Conservation (phyloP, 805 yeast species). For the Teunomyces atbi region DNA sequence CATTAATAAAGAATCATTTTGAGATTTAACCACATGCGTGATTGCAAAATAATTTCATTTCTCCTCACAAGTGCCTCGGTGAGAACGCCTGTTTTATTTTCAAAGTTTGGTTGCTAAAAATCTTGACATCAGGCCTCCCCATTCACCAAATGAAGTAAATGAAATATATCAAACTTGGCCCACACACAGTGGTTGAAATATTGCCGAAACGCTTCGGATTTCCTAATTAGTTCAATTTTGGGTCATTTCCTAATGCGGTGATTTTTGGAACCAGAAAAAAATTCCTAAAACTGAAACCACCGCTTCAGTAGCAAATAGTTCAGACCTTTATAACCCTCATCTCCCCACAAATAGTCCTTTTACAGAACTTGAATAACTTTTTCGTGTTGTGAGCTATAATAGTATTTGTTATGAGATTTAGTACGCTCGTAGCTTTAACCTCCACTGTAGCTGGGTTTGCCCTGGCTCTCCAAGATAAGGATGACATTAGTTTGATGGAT, state of each 20-base stretch:
- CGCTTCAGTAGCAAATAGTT: neutral
- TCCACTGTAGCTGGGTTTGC: slow-evolving; percentile 18
- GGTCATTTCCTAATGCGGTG: slow-evolving; percentile 1
- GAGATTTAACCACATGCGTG: too few relatives aligned
- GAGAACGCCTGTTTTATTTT: neutral
- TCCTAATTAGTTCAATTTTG: neutral
- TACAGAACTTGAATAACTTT: neutral
- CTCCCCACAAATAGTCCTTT: neutral
- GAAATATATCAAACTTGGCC: neutral
- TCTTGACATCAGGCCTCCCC: neutral
- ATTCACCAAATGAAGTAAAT: neutral
- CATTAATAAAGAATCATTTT: too few relatives aligned
- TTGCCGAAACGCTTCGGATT: neutral
- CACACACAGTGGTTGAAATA: neutral
- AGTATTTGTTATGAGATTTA: slow-evolving; percentile 17
- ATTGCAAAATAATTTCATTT: neutral
- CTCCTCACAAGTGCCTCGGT: neutral
- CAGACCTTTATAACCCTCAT: neutral
- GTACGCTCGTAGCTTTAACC: slow-evolving; percentile 15
- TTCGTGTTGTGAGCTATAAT: neutral
- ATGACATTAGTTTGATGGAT: neutral
- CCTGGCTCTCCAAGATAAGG: slow-evolving; percentile 19
- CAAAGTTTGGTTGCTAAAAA: neutral
- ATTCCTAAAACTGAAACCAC: slow-evolving; percentile 4
- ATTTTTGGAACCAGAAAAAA: neutral